Evolutionary conservation across 2,329 filamentous ascomycete species (phyloP).

Genomic region (Xylariaceae sp.): DNA sequence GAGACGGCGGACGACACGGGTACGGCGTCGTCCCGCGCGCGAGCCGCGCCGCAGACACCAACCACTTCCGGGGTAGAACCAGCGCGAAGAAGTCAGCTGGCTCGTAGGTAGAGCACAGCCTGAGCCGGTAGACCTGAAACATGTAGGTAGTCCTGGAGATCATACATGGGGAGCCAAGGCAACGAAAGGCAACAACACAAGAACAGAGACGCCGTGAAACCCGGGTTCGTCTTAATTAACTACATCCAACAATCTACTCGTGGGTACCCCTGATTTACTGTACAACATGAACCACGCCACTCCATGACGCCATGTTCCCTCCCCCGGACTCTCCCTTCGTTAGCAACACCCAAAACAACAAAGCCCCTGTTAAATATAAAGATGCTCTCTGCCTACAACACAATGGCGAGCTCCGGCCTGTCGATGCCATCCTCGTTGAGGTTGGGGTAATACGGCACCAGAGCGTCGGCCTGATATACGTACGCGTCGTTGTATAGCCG

Average conservation of each 20-base stretch:
- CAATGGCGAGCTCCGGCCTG: slow-evolving; percentile 74
- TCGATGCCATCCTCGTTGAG: slow-evolving; percentile 75
- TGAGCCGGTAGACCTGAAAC: background rate
- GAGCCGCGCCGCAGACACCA: background rate
- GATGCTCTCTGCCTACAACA: slow-evolving; percentile 49
- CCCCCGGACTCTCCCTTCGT: background rate
- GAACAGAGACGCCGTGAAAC: background rate
- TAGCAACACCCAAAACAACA: background rate
- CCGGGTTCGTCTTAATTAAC: slow-evolving; percentile 7
- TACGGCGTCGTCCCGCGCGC: background rate
- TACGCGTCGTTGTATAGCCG: slow-evolving; percentile 95
- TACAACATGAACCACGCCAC: slow-evolving; percentile 10
- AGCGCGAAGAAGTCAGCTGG: background rate
- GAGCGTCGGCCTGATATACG: slow-evolving; percentile 84
- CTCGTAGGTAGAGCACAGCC: background rate
- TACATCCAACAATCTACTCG: slow-evolving; percentile 2
- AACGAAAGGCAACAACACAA: background rate
- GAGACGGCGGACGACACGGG: background rate
- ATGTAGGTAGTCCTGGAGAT: background rate
- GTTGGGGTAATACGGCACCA: slow-evolving; percentile 94
- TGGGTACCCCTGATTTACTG: slow-evolving; percentile 4
- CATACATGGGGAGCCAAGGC: background rate
- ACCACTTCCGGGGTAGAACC: background rate
- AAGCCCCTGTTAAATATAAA: slow-evolving; percentile 1
- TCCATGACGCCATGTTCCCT: slow-evolving; percentile 12